A percentile compares a stretch with the other conserved stretches of the same genome.
Evolutionary conservation across 202 grass and related monocot genomes (phyloP).

Genomic region (Dendrocalamus latiflorus): DNA sequence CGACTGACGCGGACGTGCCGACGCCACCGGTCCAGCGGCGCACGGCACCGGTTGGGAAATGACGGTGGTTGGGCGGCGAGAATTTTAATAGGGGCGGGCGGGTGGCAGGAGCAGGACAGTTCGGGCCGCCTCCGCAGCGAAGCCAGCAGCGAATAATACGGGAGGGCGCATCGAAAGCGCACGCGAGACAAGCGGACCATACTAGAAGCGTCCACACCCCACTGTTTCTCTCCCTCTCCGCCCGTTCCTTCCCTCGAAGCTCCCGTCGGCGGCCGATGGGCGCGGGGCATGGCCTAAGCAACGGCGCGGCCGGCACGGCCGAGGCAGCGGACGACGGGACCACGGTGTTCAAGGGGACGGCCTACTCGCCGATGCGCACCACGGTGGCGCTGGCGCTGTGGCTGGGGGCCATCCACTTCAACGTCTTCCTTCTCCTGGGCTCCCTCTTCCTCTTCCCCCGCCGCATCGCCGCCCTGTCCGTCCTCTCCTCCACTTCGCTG

Average conservation of each 20-base stretch:
- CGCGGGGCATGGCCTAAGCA: neutral
- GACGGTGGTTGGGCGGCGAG: too few species aligned
- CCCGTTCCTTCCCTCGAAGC: neutral
- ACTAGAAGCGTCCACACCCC: conserved; percentile 5
- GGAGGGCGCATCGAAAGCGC: too few species aligned
- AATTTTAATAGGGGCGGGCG: too few species aligned
- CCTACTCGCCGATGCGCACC: conserved; percentile 56
- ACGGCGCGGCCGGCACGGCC: conserved; percentile 7
- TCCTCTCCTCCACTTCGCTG: neutral
- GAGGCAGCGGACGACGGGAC: conserved; percentile 27
- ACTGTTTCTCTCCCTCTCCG: neutral
- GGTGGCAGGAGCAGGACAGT: too few species aligned
- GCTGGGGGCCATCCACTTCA: conserved; percentile 88
- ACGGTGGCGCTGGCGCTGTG: conserved; percentile 68
- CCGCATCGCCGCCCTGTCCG: conserved; percentile 61
- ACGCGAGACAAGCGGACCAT: conserved; percentile 1
- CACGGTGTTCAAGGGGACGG: conserved; percentile 51
- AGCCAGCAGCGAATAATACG: too few species aligned
- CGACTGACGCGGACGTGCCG: too few species aligned
- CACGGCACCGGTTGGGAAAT: too few species aligned
- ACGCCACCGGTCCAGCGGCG: too few species aligned
- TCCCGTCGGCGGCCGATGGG: conserved; percentile 39
- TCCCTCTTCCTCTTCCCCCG: conserved; percentile 70
- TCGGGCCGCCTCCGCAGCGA: too few species aligned
- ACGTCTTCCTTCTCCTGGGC: conserved; percentile 57